Evolutionary conservation across 164 flowering plant species (phyloP), one percentile per base, ranked within the genome.

Genomic region (Nelumbo lutea): DNA sequence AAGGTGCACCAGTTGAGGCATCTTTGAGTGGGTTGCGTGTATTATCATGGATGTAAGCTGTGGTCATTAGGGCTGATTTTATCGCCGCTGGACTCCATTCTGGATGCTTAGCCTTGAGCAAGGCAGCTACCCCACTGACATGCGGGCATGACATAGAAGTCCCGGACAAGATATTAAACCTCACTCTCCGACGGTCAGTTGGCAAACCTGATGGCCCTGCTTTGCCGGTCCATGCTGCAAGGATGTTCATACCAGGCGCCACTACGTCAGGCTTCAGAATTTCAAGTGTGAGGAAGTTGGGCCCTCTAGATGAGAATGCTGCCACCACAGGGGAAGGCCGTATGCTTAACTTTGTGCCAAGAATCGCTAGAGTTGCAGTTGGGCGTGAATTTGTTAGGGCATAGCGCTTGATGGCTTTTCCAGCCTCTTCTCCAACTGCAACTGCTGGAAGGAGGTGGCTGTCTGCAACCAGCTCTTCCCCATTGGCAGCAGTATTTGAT

Each of bases 71-170:
- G 41, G 82, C 80, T 4, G 82, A 81, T 56, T 81, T 81, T 56
- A 81, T 77, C 1, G 81, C 80, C 2, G 82, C 77, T 11, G 82
- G 80, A 47, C 80, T 76, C 82, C 84, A 81, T 46, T 68, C 76
- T 0, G 80, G 78, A 79, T 79, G 80, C 8, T 63, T 43, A 42
- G 78, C 76, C 64, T 78, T 81, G 13, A 81, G 77, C 75, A 81
- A 41, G 10, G 84, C 82, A 10, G 81, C 84, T 27, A 79, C 65
- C 1, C 84, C 84, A 51, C 82, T 79, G 7, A 81, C 76, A 55
- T 81, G 83, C 0, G 83, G 83, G 68, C 83, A 81, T 4, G 83
- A 73, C 83, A 78, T 78, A 14, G 82, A 78, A 8, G 84, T 81
- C n/a, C 84, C 84, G 0, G 80, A 79, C 57, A 79, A 56, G 56